phyloP scores from a whole-genome alignment of 176 grass and related monocot species.

The Paspalum notatum region DNA sequence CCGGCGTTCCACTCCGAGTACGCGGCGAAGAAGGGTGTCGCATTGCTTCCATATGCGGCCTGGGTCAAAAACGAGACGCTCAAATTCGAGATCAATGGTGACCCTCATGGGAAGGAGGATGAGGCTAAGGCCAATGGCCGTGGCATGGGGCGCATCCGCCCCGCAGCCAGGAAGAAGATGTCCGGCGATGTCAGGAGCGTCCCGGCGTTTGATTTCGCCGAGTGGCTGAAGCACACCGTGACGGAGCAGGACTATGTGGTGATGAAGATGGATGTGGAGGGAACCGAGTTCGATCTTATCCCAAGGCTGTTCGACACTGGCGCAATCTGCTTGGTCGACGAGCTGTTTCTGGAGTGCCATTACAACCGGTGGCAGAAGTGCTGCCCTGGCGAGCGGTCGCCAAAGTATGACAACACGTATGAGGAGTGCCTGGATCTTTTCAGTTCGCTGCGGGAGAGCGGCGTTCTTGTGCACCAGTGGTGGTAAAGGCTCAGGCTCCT shows the following conservation, averaged over 20 bases:
- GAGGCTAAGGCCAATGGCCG: conserved; percentile 31
- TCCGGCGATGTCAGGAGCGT: conserved; percentile 48
- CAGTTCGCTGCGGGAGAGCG: conserved; percentile 53
- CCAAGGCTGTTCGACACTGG: conserved; percentile 63
- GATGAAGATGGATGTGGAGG: conserved; percentile 91
- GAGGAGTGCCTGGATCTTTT: conserved; percentile 68
- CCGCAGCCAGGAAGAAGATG: conserved; percentile 17
- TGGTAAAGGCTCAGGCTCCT: conserved; percentile 50
- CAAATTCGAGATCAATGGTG: conserved; percentile 67
- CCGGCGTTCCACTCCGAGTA: conserved; percentile 70
- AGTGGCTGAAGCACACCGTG: conserved; percentile 58
- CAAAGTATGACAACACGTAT: conserved; percentile 74
- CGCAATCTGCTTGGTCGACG: conserved; percentile 69
- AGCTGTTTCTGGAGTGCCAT: conserved; percentile 86
- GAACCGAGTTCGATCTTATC: conserved; percentile 75
- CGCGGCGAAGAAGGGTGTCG: conserved; percentile 63
- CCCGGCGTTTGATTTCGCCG: conserved; percentile 68
- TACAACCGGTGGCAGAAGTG: conserved; percentile 87
- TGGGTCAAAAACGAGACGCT: conserved; percentile 79
- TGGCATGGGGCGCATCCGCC: conserved; percentile 79
- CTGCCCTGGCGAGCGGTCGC: conserved; percentile 70
- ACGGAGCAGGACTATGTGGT: conserved; percentile 76
- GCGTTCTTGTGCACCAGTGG: conserved; percentile 89
- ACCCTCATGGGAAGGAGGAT: conserved; percentile 50
- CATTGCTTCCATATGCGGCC: conserved; percentile 68